Percentiles rank a stretch among this genome's conserved stretches.
Evolutionary conservation across 2,329 filamentous ascomycete species (phyloP).

Genomic region (Hypoxylon sp.): DNA sequence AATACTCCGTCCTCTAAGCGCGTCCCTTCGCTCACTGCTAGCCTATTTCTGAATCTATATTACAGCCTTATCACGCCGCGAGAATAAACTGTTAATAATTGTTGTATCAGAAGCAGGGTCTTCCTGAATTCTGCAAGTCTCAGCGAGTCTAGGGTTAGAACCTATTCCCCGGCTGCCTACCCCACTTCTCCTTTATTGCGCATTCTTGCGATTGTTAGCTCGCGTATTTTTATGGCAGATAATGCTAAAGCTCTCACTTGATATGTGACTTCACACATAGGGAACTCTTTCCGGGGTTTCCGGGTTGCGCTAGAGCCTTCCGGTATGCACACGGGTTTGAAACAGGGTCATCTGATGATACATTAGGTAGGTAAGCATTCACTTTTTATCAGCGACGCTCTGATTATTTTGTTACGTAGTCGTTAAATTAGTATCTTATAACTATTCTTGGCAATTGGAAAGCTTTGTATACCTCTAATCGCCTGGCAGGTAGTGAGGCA

Average conservation of each 20-base stretch:
- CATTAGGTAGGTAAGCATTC: neutral
- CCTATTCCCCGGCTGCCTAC: neutral
- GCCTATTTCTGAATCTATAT: neutral
- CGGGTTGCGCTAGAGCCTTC: conserved; percentile 29
- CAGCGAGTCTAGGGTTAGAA: neutral
- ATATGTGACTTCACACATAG: conserved; percentile 22
- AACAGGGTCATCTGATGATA: conserved; percentile 13
- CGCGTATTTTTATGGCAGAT: conserved; percentile 1
- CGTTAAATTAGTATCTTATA: conserved; percentile 4
- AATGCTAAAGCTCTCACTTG: conserved; percentile 18
- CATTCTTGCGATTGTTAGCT: conserved; percentile 6
- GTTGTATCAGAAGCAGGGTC: neutral
- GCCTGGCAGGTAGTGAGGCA: neutral
- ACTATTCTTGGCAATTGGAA: neutral
- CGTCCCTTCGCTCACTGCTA: neutral
- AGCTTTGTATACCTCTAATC: conserved; percentile 10
- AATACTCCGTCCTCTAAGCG: neutral
- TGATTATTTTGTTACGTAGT: neutral
- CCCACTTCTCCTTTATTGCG: conserved; percentile 8
- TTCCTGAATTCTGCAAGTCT: neutral
- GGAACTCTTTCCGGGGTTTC: conserved; percentile 35
- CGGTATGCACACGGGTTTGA: conserved; percentile 20
- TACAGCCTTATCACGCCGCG: neutral
- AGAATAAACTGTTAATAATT: neutral
- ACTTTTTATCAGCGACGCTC: conserved; percentile 1